Base-by-base conservation (phyloP, 169 alveolate species). In the Plasmodium adleri region DNA sequence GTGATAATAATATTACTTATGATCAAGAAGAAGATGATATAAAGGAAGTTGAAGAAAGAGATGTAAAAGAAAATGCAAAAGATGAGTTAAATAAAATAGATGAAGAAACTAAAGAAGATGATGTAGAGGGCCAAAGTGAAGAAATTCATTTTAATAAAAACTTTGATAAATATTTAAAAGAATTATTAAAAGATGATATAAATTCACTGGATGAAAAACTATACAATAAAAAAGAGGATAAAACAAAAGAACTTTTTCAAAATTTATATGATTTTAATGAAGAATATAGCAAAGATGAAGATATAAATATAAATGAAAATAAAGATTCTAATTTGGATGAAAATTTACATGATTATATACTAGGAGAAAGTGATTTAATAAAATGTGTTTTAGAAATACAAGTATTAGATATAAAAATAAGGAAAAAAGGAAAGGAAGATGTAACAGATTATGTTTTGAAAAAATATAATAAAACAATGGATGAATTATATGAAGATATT, bases 311-410 rank as follows among this genome's bases (percentile, higher is more conserved):
- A 39, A 63, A 83, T 39, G 47, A 39, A 39, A 39, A 39, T 39
- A 83, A 67, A 68, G 70, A 49, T 8, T 72, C 60, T 15, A 45
- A 32, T 52, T 17, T 28, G 20, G 83, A 83, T 39, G 58, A 45
- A 39, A 67, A 12, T 22, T 49, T 83, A 63, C 52, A 83, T 56
- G 91, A 83, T 83, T 83, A 83, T 49, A 83, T 83, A 45, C 49
- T 83, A 20, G 91, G 91, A 49, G 58, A 83, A 32, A 54, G 91
- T 26, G 91, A 83, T 22, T 63, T 83, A 24, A 62, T 83, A 7
- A 83, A 83, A 28, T 83, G 91, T 47, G 72, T 83, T 28, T 68
- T 83, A 72, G 91, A 83, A 63, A 72, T 63, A 54, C 28, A 83
- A 10, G 59, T 83, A 26, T 32, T 67, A 26, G 73, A 83, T 58